Evolutionary conservation across 148 eudicot genomes (phyloP), one percentile per base, ranked within the genome.

Genomic region (Hydrangea macrophylla): DNA sequence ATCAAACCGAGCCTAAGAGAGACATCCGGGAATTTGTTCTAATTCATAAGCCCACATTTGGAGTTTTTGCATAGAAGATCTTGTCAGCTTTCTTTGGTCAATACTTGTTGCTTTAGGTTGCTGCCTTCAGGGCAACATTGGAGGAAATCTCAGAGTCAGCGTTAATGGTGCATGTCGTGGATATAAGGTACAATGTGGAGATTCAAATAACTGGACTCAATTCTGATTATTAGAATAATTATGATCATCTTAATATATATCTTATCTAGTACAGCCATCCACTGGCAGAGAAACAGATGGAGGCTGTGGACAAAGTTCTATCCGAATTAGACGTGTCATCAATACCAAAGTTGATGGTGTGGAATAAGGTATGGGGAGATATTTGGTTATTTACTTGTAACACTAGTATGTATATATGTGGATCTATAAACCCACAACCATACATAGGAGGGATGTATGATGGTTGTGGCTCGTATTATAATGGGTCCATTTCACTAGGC

Each of bases 51-150:
- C 22, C 20, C n/a, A 11, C 17, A 20, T 48, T 48, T 48, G 20
- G 18, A 17, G 3, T 40, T 27, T 33, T 33, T 50, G 35, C 25
- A 25, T 35, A 55, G 35, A 55, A 54, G 9, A 20, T 0, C 35
- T 42, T 36, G 36, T 36, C 55, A 3, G 3, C 17, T 57, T 15
- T 44, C 9, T 69, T 44, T 44, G 28, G 23, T 39, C 17, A 18
- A 54, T 73, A 33, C 31, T 70, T 59, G 58, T 77, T 61, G 33
- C 66, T 81, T 30, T 79, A 93, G 98, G 92, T 93, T 73, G 98
- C 98, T 81, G 98, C 98, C 45, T 93, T 93, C 81, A 84, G 98
- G 82, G 98, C 98, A 72, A 93, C 98, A 17, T 76, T 93, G 68
- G 98, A 93, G 82, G 98, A 93, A 76, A 88, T 93, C 65, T 76